Conservation (phyloP, 1,284 basidiomycete species). For the Entoloma clypeatum region DNA sequence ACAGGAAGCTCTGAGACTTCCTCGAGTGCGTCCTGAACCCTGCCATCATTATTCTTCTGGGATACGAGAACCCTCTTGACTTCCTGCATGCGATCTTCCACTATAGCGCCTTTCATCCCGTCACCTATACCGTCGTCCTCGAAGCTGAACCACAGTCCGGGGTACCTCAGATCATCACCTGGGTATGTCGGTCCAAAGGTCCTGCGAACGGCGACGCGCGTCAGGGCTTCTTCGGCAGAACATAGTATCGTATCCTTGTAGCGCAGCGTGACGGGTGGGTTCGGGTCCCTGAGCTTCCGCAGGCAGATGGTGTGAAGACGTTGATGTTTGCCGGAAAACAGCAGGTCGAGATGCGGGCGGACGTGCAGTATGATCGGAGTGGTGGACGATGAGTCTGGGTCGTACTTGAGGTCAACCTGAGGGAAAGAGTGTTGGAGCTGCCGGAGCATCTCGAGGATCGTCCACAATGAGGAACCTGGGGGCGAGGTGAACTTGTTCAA, state of each 20-base stretch:
- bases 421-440: slow-evolving; percentile 65
- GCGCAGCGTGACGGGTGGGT: slow-evolving; percentile 61
- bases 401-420: slow-evolving; percentile 81
- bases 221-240: slow-evolving; percentile 53
- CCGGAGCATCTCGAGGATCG: slow-evolving; percentile 68
- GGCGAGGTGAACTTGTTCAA: slow-evolving; percentile 1
- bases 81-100: slow-evolving; percentile 65
- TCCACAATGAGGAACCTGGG: slow-evolving; percentile 78
- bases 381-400: slow-evolving; percentile 65
- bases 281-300: slow-evolving; percentile 56
- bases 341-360: slow-evolving; percentile 72
- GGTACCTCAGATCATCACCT: slow-evolving; percentile 74
- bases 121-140: slow-evolving; percentile 61
- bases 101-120: slow-evolving; percentile 41
- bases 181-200: slow-evolving; percentile 85
- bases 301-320: slow-evolving; percentile 73
- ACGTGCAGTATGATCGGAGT: slow-evolving; percentile 77
- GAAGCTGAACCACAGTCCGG: slow-evolving; percentile 80
- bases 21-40: slow-evolving; percentile 59
- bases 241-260: slow-evolving; percentile 69
- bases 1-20: slow-evolving; percentile 58
- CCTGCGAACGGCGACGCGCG: slow-evolving; percentile 64
- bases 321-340: slow-evolving; percentile 76
- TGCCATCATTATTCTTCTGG: slow-evolving; percentile 58
- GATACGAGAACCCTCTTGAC: slow-evolving; percentile 72